Conservation (phyloP, 208 protist genomes). For the Wallacemonas rigidus region DNA sequence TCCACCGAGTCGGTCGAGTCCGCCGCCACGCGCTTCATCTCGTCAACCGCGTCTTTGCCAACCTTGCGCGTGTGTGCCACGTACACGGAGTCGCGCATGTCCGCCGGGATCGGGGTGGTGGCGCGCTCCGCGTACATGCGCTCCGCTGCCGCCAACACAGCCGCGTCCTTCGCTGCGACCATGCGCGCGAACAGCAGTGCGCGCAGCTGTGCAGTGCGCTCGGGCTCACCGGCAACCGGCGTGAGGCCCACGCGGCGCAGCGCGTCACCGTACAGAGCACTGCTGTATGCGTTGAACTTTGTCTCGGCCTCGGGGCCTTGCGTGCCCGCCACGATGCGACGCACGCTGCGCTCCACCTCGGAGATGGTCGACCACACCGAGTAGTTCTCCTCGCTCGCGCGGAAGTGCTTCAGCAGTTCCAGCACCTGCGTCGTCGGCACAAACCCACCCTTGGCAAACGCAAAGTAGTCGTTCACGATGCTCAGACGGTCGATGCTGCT, state of each 20-base stretch:
- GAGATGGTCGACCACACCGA: conserved; percentile 45
- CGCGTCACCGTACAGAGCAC: conserved; percentile 47
- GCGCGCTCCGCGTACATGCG: conserved; percentile 46
- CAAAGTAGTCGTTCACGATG: conserved; percentile 74
- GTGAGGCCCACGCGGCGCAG: conserved; percentile 38
- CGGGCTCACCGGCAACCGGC: conserved; percentile 23
- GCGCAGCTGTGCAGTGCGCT: conserved; percentile 46
- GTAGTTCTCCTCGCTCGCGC: conserved; percentile 28
- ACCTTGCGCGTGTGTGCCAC: conserved; percentile 36
- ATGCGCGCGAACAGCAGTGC: conserved; percentile 54
- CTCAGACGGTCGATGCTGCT: conserved; percentile 64
- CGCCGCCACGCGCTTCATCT: conserved; percentile 48
- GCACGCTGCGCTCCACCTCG: conserved; percentile 48
- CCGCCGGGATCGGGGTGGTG: conserved; percentile 44
- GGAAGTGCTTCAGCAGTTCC: conserved; percentile 36
- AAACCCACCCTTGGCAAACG: conserved; percentile 74
- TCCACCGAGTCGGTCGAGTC: conserved; percentile 51
- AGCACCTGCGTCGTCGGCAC: conserved; percentile 40
- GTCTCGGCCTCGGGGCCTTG: conserved; percentile 33
- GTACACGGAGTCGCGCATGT: conserved; percentile 52
- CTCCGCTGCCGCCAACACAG: conserved; percentile 31
- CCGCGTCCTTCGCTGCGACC: conserved; percentile 33
- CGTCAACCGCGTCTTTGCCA: conserved; percentile 34
- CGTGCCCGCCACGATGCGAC: conserved; percentile 32
- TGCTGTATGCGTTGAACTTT: conserved; percentile 52